A percentile compares a stretch with the other conserved stretches of the same genome.
phyloP scores from a whole-genome alignment of 352 stramenopile species.

The Pythium volutum region DNA sequence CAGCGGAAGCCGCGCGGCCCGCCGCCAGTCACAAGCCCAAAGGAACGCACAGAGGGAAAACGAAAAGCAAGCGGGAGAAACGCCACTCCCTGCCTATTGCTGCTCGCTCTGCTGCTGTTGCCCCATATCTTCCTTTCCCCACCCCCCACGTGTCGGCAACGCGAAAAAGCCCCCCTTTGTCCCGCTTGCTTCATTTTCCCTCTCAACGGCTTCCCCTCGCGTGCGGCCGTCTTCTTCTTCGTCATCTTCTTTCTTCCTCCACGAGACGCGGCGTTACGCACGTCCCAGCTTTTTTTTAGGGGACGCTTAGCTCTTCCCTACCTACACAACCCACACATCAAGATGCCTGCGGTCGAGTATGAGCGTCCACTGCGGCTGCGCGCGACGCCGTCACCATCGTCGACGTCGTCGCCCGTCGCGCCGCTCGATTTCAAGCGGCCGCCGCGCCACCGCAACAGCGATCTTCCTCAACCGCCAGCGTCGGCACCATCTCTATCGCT shows the following conservation, averaged over 20 bases:
- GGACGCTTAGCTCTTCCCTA: too few relatives aligned
- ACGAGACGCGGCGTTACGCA: too few relatives aligned
- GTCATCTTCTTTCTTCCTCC: too few relatives aligned
- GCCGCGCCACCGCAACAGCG: conserved; percentile 15
- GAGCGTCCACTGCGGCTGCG: neutral
- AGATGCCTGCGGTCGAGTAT: conserved; percentile 6
- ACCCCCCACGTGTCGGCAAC: neutral
- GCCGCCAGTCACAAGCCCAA: conserved; percentile 7
- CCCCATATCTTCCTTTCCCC: neutral
- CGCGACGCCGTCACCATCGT: too few relatives aligned
- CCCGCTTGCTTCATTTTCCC: too few relatives aligned
- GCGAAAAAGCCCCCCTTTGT: too few relatives aligned
- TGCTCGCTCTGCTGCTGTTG: neutral
- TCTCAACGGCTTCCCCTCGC: too few relatives aligned
- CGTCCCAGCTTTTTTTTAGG: too few relatives aligned
- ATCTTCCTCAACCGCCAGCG: neutral
- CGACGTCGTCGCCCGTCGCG: neutral
- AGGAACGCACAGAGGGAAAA: conserved; percentile 4
- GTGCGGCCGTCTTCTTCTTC: too few relatives aligned
- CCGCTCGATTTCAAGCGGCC: conserved; percentile 3
- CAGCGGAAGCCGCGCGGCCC: neutral
- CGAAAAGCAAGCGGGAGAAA: conserved; percentile 5
- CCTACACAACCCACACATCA: too few relatives aligned
- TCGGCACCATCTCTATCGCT: neutral
- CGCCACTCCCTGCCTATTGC: conserved; percentile 12